phyloP scores from a whole-genome alignment of 768 basidiomycete genomes.

The Suillus sp. region DNA sequence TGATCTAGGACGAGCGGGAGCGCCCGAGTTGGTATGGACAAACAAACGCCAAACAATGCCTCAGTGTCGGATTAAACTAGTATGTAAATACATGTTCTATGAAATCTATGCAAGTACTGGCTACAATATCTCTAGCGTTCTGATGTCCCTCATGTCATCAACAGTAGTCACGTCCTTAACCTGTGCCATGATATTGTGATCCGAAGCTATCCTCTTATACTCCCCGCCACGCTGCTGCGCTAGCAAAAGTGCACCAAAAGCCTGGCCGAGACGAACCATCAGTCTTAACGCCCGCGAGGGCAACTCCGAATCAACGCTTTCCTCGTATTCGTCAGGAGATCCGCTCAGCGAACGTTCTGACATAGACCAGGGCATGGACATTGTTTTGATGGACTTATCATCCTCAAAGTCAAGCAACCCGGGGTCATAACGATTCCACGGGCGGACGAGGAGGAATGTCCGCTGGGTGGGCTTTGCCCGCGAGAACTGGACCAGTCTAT shows the following conservation, averaged over 20 bases:
- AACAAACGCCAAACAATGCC: neutral
- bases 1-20: too few species aligned
- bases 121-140: neutral
- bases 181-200: neutral
- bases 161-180: neutral
- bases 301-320: neutral
- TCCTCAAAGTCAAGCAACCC: too few species aligned
- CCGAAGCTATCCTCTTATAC: neutral
- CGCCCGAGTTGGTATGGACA: too few species aligned
- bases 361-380: neutral
- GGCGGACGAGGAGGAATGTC: neutral
- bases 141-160: neutral
- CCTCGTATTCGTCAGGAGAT: neutral
- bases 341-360: neutral
- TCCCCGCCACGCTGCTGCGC: neutral
- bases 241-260: neutral
- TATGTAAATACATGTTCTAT: neutral
- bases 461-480: neutral
- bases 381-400: neutral
- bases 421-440: slow-evolving; percentile 1
- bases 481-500: neutral
- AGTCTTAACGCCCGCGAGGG: neutral
- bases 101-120: neutral
- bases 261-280: neutral
- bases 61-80: neutral